phyloP scores from a whole-genome alignment of 768 basidiomycete genomes.

The Suillus discolor region DNA sequence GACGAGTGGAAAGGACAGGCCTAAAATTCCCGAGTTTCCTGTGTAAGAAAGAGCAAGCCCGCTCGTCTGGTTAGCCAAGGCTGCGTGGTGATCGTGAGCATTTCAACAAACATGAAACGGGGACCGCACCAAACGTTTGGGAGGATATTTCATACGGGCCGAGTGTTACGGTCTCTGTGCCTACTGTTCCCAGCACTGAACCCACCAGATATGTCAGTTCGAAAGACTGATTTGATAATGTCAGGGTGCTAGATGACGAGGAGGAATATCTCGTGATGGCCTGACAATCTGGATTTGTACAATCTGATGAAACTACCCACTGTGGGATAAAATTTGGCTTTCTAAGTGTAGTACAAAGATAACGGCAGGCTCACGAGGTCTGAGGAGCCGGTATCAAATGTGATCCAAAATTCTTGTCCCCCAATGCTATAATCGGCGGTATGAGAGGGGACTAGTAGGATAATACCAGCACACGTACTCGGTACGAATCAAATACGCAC shows the following conservation, averaged over 20 bases:
- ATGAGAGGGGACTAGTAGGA: not conserved
- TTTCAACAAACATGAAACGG: not conserved
- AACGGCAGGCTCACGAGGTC: conserved; percentile 45
- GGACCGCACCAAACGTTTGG: conserved; percentile 48
- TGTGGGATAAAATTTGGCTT: conserved; percentile 10
- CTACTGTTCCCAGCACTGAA: conserved; percentile 48
- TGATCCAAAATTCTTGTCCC: conserved; percentile 44
- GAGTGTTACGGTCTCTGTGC: conserved; percentile 47
- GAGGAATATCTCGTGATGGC: conserved; percentile 44
- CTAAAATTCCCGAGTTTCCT: conserved; percentile 57
- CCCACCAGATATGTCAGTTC: conserved; percentile 52
- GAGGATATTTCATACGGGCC: conserved; percentile 46
- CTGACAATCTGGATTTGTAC: conserved; percentile 46
- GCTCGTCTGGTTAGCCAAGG: conserved; percentile 44
- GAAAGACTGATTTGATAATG: conserved; percentile 39
- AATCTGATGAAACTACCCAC: conserved; percentile 56
- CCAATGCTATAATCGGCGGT: conserved; percentile 36
- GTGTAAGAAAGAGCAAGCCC: conserved; percentile 46
- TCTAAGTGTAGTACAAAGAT: conserved; percentile 8
- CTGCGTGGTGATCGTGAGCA: conserved; percentile 29
- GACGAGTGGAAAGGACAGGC: conserved; percentile 50
- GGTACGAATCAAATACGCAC: conserved; percentile 36
- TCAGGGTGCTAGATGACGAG: conserved; percentile 33
- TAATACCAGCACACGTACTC: conserved; percentile 17
- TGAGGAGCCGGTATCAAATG: conserved; percentile 60